phyloP scores from a whole-genome alignment of 116 monocot species.

The Zostera marina region DNA sequence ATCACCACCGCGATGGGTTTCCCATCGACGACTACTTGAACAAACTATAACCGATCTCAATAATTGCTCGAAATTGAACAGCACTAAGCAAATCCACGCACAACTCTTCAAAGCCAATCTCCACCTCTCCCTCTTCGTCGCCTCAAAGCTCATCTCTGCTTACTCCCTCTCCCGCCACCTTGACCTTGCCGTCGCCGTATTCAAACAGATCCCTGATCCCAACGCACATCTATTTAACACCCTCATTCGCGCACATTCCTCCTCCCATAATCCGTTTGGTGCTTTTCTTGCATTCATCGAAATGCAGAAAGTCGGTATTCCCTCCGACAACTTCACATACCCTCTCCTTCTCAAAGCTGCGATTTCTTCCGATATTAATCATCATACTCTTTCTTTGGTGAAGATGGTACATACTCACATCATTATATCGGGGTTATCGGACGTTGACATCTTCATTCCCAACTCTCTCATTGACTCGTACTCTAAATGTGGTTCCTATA shows the following conservation, averaged over 20 bases:
- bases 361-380: slow-evolving; percentile 5
- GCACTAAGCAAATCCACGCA: slow-evolving; percentile 42
- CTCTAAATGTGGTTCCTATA: slow-evolving; percentile 13
- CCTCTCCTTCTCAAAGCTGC: slow-evolving; percentile 47
- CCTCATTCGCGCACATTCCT: slow-evolving; percentile 43
- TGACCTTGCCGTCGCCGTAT: slow-evolving; percentile 21
- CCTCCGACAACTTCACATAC: slow-evolving; percentile 58
- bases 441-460: slow-evolving; percentile 44
- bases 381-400: slow-evolving; percentile 8
- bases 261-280: neutral
- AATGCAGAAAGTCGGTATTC: slow-evolving; percentile 25
- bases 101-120: slow-evolving; percentile 42
- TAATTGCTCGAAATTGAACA: slow-evolving; percentile 17
- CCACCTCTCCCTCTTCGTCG: slow-evolving; percentile 44
- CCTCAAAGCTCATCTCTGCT: slow-evolving; percentile 55
- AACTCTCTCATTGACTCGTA: slow-evolving; percentile 62
- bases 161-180: slow-evolving; percentile 40
- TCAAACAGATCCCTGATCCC: slow-evolving; percentile 28
- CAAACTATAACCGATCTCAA: slow-evolving; percentile 40
- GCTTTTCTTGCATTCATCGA: slow-evolving; percentile 30
- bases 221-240: slow-evolving; percentile 51
- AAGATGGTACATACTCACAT: slow-evolving; percentile 47
- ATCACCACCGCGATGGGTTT: slow-evolving; percentile 26
- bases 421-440: slow-evolving; percentile 31
- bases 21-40: slow-evolving; percentile 44